phyloP scores from a whole-genome alignment of 768 basidiomycete species.

The Crepidotus variabilis region DNA sequence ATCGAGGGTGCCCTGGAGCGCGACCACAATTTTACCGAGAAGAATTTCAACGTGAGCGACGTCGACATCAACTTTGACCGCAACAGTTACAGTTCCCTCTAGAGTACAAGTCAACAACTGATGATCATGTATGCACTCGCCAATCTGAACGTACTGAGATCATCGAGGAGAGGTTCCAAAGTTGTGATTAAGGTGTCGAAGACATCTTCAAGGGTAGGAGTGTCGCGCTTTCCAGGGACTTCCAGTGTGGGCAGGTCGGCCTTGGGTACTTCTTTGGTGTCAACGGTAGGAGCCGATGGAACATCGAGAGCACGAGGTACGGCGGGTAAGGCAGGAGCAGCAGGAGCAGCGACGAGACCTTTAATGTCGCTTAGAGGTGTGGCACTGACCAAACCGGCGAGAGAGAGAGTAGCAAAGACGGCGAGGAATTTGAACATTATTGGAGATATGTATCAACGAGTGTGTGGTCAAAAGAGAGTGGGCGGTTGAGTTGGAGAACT shows the following conservation, averaged over 20 bases:
- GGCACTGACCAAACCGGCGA: conserved; percentile 7
- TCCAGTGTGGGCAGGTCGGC: too few species aligned
- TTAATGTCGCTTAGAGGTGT: conserved; percentile 4
- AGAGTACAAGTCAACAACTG: background rate
- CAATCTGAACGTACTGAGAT: conserved; percentile 18
- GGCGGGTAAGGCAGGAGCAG: background rate
- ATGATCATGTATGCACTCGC: too few species aligned
- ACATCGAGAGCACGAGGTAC: background rate
- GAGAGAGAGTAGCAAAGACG: background rate
- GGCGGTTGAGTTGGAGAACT: background rate
- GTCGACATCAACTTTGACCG: conserved; percentile 14
- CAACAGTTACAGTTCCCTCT: conserved; percentile 12
- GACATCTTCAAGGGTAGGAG: background rate
- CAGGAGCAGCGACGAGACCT: background rate
- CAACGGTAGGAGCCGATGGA: too few species aligned
- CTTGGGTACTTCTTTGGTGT: too few species aligned
- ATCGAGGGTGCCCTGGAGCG: conserved; percentile 11
- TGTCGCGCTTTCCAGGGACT: too few species aligned
- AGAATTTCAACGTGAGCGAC: conserved; percentile 13
- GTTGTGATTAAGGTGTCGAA: background rate
- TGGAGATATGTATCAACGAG: background rate
- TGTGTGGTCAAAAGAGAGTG: background rate
- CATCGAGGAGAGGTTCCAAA: conserved; percentile 10
- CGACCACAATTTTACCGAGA: conserved; percentile 12
- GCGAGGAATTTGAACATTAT: background rate